phyloP scores from a whole-genome alignment of 169 alveolate genomes.

The Plasmodium yoelii region DNA sequence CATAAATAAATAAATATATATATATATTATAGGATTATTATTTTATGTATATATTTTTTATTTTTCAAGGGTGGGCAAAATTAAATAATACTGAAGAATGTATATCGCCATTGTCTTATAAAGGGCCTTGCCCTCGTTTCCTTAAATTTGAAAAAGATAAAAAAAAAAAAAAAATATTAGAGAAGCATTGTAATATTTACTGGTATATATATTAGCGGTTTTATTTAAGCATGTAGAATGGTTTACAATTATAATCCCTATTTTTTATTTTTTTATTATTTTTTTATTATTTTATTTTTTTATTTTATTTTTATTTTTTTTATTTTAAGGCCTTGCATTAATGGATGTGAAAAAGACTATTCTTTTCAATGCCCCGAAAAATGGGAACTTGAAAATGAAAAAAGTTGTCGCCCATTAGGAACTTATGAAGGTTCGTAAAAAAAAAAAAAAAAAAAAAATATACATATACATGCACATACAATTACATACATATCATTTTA shows the following conservation, averaged over 20 bases:
- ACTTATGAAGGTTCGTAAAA: conserved; percentile 41
- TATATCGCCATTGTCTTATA: conserved; percentile 48
- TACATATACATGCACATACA: too few relatives aligned
- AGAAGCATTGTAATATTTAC: conserved; percentile 29
- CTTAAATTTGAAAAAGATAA: conserved; percentile 42
- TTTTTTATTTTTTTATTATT: too few relatives aligned
- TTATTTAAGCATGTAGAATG: not conserved
- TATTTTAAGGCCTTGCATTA: conserved; percentile 52
- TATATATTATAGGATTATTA: not conserved
- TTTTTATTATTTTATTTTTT: too few relatives aligned
- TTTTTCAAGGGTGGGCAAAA: conserved; percentile 50
- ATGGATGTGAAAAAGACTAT: conserved; percentile 55
- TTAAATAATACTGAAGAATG: conserved; percentile 35
- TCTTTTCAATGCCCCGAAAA: conserved; percentile 65
- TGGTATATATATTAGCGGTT: conserved; percentile 22
- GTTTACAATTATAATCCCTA: not conserved
- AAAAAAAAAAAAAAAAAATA: too few relatives aligned
- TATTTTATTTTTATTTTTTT: conserved; percentile 10
- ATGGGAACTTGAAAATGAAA: conserved; percentile 63
- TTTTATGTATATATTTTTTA: not conserved
- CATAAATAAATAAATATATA: not conserved
- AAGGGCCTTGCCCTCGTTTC: conserved; percentile 72
- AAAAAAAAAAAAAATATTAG: conserved; percentile 33
- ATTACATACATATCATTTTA: not conserved
- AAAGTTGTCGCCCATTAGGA: conserved; percentile 37